Evolutionary conservation across 306 rosid genomes (phyloP), one percentile per base, ranked within the genome.

Genomic region (Ziziphus jujuba): DNA sequence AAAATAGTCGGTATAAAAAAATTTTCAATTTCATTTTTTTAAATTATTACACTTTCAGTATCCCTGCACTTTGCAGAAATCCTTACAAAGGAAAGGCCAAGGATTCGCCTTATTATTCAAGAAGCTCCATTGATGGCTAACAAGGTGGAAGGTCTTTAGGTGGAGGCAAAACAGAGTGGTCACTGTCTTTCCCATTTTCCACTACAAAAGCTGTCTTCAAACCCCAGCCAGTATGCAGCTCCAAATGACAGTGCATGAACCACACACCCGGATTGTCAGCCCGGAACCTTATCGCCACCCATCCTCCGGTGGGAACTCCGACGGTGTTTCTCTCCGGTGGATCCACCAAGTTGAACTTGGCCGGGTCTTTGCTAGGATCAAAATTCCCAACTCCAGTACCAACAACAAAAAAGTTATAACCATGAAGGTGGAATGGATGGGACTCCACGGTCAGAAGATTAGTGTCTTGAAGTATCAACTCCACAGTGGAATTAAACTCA

Each of bases 361-460:
- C 66, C 14, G 81, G 77, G 64, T 77, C 77, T 13, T 54, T 77
- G 13, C 22, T 56, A 1, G 69, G 53, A 57, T 77, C 71, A 11
- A 77, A 77, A 50, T 77, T 77, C 40, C 81, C 77, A n/a, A 60
- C 24, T 19, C 81, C 77, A 13, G 55, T 77, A 3, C 81, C 81
- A 25, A 77, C 74, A 17, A 77, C 70, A 45, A 72, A 77, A 74
- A 72, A 77, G 35, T 72, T 72, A 38, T 53, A 77, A 24, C 82
- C 82, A 47, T 77, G 82, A 21, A 72, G 77, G 28, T 77, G 82
- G 43, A 77, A 66, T 16, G 82, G 82, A 19, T 77, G 82, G 3
- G 77, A 77, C 63, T 72, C 77, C 17, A 66, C 82, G 0, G 74
- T 72, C 10, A 77, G 66, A 63, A 77, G 70, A 61, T 72, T 72